phyloP scores from a whole-genome alignment of 2,329 filamentous ascomycete species.

The Fragosphaeria purpurea region DNA sequence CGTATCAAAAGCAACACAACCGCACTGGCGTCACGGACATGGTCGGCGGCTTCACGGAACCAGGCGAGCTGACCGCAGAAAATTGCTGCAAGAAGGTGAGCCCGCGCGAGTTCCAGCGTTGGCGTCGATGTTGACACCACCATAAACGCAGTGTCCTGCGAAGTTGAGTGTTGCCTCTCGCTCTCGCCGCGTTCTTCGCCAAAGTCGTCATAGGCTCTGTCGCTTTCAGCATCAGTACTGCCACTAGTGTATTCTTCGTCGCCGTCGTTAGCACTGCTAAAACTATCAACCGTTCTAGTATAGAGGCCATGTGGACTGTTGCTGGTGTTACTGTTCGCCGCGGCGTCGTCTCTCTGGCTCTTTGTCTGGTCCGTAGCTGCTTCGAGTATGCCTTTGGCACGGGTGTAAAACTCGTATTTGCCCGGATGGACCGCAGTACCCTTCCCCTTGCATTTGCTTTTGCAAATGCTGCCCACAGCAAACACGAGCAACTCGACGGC shows the following conservation, averaged over 20 bases:
- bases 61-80: slow-evolving; percentile 11
- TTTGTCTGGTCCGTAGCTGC: background rate
- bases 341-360: background rate
- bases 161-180: background rate
- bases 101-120: slow-evolving; percentile 9
- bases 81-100: slow-evolving; percentile 11
- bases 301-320: background rate
- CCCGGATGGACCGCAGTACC: too few relatives aligned
- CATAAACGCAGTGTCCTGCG: background rate
- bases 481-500: slow-evolving; percentile 11
- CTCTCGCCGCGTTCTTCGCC: background rate
- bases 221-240: too few relatives aligned
- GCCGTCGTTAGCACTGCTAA: too few relatives aligned
- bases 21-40: slow-evolving; percentile 5
- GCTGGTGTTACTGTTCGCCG: background rate
- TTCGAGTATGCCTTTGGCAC: slow-evolving; percentile 7
- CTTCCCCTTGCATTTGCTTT: slow-evolving; percentile 1
- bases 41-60: slow-evolving; percentile 5
- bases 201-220: background rate
- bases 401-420: slow-evolving; percentile 1
- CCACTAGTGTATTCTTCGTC: too few relatives aligned
- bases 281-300: too few relatives aligned
- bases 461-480: slow-evolving; percentile 10
- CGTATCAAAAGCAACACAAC: slow-evolving; percentile 4
- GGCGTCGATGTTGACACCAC: background rate